These are phyloP conservation scores for Nelumbo lutea DNA, from an alignment of 164 flowering plant species.

Conservation along the genomic window DNA sequence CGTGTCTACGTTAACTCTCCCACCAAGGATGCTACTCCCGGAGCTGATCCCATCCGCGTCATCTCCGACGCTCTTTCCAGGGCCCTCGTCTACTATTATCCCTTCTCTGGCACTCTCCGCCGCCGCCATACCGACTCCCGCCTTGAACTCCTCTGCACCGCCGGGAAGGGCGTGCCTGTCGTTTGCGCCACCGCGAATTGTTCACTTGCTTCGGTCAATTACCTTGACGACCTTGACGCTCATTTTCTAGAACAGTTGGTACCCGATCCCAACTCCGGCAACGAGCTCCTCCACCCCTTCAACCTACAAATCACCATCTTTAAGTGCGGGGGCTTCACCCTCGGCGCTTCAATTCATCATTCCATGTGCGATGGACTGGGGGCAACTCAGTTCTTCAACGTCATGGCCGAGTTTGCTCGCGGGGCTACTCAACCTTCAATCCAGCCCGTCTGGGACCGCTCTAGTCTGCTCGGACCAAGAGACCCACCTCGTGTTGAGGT, in stretches of 20 bases:
- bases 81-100: slow-evolving; percentile 59
- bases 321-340: slow-evolving; percentile 57
- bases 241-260: slow-evolving; percentile 39
- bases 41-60: slow-evolving; percentile 39
- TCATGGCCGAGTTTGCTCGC: slow-evolving; percentile 59
- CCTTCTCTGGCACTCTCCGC: slow-evolving; percentile 49
- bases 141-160: slow-evolving; percentile 40
- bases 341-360: slow-evolving; percentile 58
- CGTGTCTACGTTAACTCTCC: slow-evolving; percentile 40
- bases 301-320: slow-evolving; percentile 53
- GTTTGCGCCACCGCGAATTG: slow-evolving; percentile 33
- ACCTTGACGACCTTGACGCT: slow-evolving; percentile 40
- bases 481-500: slow-evolving; percentile 40
- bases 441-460: slow-evolving; percentile 63
- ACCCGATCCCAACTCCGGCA: slow-evolving; percentile 35
- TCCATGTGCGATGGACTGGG: no score
- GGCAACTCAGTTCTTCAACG: no score
- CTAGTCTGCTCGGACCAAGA: slow-evolving; percentile 54
- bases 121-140: slow-evolving; percentile 28
- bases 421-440: slow-evolving; percentile 32
- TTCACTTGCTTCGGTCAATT: slow-evolving; percentile 33
- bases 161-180: slow-evolving; percentile 39
- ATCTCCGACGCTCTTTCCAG: slow-evolving; percentile 51
- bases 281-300: slow-evolving; percentile 37
- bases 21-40: slow-evolving; percentile 4